phyloP scores from a whole-genome alignment of 75 land plant genomes.

The Selaginella tamariscina region DNA sequence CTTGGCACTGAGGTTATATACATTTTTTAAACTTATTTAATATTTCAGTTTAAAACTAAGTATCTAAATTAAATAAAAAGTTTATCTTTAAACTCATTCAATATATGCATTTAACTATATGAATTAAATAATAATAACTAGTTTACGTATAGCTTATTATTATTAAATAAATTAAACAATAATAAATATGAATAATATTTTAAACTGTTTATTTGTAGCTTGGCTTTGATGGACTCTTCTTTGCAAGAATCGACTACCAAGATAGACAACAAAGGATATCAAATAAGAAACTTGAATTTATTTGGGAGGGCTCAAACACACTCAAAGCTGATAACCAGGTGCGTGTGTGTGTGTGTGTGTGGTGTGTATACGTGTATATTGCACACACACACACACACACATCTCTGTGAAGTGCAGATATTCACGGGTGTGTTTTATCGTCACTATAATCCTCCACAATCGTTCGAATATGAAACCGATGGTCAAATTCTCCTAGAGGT shows the following conservation, averaged over 20 bases:
- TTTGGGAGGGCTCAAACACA: conserved; percentile 82
- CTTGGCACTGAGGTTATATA: conserved; percentile 86
- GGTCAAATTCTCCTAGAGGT: background rate
- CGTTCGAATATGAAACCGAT: conserved; percentile 51
- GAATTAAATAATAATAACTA: too few species aligned
- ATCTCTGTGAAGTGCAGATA: too few species aligned
- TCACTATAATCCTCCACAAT: conserved; percentile 84
- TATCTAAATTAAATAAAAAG: too few species aligned
- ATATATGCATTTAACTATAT: too few species aligned
- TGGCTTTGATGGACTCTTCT: conserved; percentile 89
- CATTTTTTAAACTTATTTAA: background rate
- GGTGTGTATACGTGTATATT: too few species aligned
- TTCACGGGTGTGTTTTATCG: conserved; percentile 56
- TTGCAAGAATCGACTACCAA: conserved; percentile 95
- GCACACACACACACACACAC: too few species aligned
- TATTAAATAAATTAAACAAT: too few species aligned
- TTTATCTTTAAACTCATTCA: too few species aligned
- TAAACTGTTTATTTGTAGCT: conserved; percentile 42
- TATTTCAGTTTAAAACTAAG: too few species aligned
- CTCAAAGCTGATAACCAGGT: conserved; percentile 16
- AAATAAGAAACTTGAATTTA: conserved; percentile 67
- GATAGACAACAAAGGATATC: conserved; percentile 56
- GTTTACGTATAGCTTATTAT: too few species aligned
- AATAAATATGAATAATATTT: too few species aligned
- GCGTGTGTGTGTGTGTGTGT: too few species aligned